Evolutionary conservation across 257 asterid species (phyloP).

Genomic region (Eustoma russellianum): DNA sequence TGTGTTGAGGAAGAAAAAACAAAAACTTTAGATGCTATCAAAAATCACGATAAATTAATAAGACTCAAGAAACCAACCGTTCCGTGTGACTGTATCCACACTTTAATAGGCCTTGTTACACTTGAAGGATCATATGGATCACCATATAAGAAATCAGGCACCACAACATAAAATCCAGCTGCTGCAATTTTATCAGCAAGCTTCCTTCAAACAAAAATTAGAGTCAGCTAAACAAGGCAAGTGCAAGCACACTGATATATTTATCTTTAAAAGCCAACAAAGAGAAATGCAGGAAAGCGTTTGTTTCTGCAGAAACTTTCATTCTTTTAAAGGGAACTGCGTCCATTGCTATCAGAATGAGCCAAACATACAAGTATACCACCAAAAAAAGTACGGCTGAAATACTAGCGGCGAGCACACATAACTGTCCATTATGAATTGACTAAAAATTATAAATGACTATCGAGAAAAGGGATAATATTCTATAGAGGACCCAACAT

Average conservation of each 20-base stretch:
- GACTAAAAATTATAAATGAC: no score
- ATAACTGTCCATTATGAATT: no score
- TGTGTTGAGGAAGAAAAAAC: no score
- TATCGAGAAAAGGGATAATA: no score
- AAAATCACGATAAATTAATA: neutral
- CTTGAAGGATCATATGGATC: constrained; percentile 38
- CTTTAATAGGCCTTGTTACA: constrained; percentile 21
- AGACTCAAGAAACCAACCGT: constrained; percentile 27
- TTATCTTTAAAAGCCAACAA: neutral
- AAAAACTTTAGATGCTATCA: neutral
- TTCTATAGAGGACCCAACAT: no score
- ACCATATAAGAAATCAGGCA: constrained; percentile 56
- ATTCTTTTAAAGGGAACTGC: no score
- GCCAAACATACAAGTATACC: neutral
- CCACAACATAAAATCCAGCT: constrained; percentile 51
- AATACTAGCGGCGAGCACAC: no score
- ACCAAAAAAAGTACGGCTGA: neutral
- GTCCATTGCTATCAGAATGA: no score
- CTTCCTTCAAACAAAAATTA: constrained; percentile 30
- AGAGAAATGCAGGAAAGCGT: no score
- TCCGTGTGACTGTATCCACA: constrained; percentile 39
- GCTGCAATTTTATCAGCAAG: constrained; percentile 63
- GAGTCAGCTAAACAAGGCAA: constrained; percentile 1
- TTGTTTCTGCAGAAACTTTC: no score
- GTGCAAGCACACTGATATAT: neutral